These are phyloP conservation scores for Nasturtium officinale DNA, from an alignment of 345 rosid genomes.

Conservation along the genomic window DNA sequence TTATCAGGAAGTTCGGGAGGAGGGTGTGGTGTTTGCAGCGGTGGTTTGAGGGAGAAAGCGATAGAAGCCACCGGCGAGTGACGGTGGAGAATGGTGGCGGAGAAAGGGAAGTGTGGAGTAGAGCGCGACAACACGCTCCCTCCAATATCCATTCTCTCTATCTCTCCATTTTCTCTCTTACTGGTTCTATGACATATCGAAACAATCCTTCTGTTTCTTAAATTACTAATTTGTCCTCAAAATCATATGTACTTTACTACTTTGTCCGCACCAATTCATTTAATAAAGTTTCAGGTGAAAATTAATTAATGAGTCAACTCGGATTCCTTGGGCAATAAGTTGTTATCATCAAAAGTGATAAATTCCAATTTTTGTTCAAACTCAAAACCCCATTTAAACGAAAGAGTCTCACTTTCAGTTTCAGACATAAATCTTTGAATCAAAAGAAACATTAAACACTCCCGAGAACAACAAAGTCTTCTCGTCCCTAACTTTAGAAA, in stretches of 20 bases:
- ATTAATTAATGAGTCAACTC: not conserved
- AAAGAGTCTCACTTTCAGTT: slow-evolving; percentile 14
- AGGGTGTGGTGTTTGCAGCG: slow-evolving; percentile 43
- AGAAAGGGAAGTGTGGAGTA: slow-evolving; percentile 45
- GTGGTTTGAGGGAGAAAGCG: slow-evolving; percentile 56
- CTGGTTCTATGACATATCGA: slow-evolving; percentile 5
- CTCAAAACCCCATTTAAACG: slow-evolving; percentile 9
- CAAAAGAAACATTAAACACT: slow-evolving; percentile 23
- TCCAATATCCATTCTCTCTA: slow-evolving; percentile 46
- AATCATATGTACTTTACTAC: too few species aligned
- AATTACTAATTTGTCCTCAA: not conserved
- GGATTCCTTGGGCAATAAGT: not conserved
- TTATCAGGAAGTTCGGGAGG: slow-evolving; percentile 39
- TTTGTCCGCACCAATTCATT: not conserved
- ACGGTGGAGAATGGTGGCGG: slow-evolving; percentile 41
- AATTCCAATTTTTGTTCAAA: not conserved
- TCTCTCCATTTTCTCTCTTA: not conserved
- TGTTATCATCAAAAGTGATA: not conserved
- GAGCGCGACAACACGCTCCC: slow-evolving; percentile 47
- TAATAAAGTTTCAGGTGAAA: not conserved
- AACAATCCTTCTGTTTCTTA: not conserved
- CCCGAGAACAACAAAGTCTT: slow-evolving; percentile 22
- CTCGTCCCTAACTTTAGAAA: slow-evolving; percentile 16
- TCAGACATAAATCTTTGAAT: slow-evolving; percentile 15
- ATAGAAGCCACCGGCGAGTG: slow-evolving; percentile 36